phyloP scores from a whole-genome alignment of 163 green algal species.

The Prototheca wickerhamii region DNA sequence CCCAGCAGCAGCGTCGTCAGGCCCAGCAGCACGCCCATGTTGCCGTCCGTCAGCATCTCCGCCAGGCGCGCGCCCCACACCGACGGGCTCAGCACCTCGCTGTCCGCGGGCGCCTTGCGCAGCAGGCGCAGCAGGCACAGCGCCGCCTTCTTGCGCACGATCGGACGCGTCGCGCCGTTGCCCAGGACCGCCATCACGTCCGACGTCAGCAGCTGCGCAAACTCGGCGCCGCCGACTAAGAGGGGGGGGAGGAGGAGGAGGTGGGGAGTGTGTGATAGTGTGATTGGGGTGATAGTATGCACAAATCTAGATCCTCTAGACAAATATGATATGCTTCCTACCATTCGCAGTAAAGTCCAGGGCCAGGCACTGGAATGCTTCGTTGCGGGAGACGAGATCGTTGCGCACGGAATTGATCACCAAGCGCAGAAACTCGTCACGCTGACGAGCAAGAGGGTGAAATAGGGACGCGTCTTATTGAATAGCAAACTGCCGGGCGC shows the following conservation, averaged over 20 bases:
- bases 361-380: constrained; percentile 92
- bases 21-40: constrained; percentile 80
- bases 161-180: constrained; percentile 60
- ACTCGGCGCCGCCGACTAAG: constrained; percentile 92
- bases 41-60: constrained; percentile 75
- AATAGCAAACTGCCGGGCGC: no score
- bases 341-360: constrained; percentile 85
- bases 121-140: constrained; percentile 90
- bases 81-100: constrained; percentile 48
- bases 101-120: constrained; percentile 76
- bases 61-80: constrained; percentile 26
- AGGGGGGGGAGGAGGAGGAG: constrained; percentile 1
- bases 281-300: no score
- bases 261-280: neutral
- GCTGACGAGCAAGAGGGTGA: no score
- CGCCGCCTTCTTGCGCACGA: constrained; percentile 95
- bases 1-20: constrained; percentile 78
- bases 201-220: constrained; percentile 79
- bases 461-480: no score
- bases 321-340: no score
- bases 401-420: constrained; percentile 96
- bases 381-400: constrained; percentile 89
- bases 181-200: constrained; percentile 88
- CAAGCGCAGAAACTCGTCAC: constrained; percentile 92
- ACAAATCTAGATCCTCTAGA: no score